Conservation (phyloP, 1,139 yeast genomes). For the Geotrichum reessii region DNA sequence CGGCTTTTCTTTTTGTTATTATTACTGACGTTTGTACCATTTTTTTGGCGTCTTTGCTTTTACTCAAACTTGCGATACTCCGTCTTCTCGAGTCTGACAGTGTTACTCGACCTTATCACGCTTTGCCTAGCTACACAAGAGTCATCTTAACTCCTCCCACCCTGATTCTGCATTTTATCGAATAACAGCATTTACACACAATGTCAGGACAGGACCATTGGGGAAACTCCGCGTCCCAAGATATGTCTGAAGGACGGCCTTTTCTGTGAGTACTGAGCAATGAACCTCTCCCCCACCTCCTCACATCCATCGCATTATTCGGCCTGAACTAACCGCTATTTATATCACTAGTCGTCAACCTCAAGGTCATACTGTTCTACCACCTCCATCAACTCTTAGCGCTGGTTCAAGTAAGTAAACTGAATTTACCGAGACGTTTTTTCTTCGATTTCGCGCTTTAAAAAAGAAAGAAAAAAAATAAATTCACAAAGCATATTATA, state of each 20-base stretch:
- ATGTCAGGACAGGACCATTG: conserved; percentile 18
- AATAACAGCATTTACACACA: not conserved
- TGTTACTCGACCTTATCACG: not conserved
- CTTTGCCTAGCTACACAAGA: not conserved
- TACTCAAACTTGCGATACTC: not conserved
- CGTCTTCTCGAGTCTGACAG: not conserved
- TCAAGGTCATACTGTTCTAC: conserved; percentile 31
- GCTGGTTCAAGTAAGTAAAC: conserved; percentile 22
- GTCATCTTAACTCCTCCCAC: not conserved
- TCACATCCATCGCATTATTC: not conserved
- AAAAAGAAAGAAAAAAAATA: not conserved
- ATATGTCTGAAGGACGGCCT: conserved; percentile 14
- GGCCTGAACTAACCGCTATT: not conserved
- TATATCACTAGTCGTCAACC: conserved; percentile 21
- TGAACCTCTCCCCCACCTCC: not conserved
- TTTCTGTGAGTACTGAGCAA: conserved; percentile 23
- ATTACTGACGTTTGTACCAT: not conserved
- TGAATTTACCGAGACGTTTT: not conserved
- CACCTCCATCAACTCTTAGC: conserved; percentile 29
- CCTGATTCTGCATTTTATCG: not conserved
- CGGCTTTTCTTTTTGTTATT: not conserved
- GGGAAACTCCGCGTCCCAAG: conserved; percentile 10
- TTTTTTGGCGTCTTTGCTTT: not conserved
- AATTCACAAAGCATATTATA: not conserved
- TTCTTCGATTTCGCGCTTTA: not conserved